These are phyloP conservation scores for Phaffia tasmanica DNA, from an alignment of 768 basidiomycete genomes.

Conservation along the genomic window DNA sequence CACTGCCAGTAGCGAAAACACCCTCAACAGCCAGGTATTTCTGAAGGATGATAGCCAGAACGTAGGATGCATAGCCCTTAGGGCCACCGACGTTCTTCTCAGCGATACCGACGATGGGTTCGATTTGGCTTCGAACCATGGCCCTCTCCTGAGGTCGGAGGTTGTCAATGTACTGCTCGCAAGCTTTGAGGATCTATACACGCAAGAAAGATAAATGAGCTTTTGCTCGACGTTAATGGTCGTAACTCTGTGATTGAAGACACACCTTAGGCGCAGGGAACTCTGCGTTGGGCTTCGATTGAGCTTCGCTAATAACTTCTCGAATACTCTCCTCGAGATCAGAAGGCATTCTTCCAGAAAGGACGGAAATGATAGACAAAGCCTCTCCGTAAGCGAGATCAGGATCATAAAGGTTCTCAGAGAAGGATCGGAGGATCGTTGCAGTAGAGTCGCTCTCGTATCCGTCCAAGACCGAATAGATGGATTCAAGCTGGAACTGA, in stretches of 20 bases:
- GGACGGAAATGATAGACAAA: slow-evolving; percentile 65
- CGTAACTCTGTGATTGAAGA: background rate
- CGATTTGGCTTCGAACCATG: slow-evolving; percentile 64
- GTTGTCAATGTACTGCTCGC: slow-evolving; percentile 73
- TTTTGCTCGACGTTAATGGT: background rate
- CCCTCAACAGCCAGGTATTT: slow-evolving; percentile 25
- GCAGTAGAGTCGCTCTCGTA: slow-evolving; percentile 91
- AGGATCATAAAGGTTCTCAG: slow-evolving; percentile 65
- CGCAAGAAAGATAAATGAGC: background rate
- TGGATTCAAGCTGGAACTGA: slow-evolving; percentile 56
- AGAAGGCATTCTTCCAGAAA: slow-evolving; percentile 84
- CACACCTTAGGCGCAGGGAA: slow-evolving; percentile 74
- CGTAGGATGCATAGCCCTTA: slow-evolving; percentile 54
- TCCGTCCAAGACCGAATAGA: slow-evolving; percentile 87
- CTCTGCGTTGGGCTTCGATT: slow-evolving; percentile 56
- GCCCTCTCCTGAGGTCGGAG: slow-evolving; percentile 67
- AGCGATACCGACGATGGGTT: slow-evolving; percentile 59
- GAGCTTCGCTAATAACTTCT: slow-evolving; percentile 61
- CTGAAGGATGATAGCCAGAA: slow-evolving; percentile 13
- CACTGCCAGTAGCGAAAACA: slow-evolving; percentile 20
- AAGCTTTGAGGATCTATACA: slow-evolving; percentile 50
- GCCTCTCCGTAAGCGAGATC: slow-evolving; percentile 83
- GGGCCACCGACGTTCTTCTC: slow-evolving; percentile 70
- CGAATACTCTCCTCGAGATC: slow-evolving; percentile 83
- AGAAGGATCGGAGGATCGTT: slow-evolving; percentile 75